Evolutionary conservation across 805 yeast genomes (phyloP), one percentile per base, ranked within the genome.

Genomic region (Candida gorgasii): DNA sequence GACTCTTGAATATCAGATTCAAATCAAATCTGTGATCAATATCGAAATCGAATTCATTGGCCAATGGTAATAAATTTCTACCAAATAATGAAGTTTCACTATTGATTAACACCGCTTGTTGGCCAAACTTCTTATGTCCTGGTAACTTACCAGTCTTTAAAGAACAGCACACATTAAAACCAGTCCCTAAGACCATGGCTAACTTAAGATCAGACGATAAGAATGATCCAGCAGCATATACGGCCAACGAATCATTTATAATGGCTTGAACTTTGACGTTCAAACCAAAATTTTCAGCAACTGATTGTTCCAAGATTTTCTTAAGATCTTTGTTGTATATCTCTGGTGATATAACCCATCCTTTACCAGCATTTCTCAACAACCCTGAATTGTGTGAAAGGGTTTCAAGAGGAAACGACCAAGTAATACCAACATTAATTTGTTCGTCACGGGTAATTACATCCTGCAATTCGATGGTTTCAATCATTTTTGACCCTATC

Each of bases 171-270:
- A 78, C 58, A 51, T 84, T 84, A 40, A 79, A 59, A 1, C 90
- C 90, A 2, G 90, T 84, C 1, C 90, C 89, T 39, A 83, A 58
- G 3, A 84, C 85, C 49, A 84, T 49, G 0, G 86, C 84, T 34
- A 82, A 51, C 43, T 62, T 54, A 50, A 67, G 61, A 45, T 53
- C 49, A 14, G 56, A 50, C 44, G 66, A 69, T 43, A 64, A 45
- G 41, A 73, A 69, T 2, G 63, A 45, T 8, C 82, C 82, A 0
- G 86, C 74, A 8, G 82, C 62, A 54, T 72, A 77, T 0, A 82
- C 86, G 0, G 86, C 82, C n/a, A 80, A 71, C 1, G 86, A 76
- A 53, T 80, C 89, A 57, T 84, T 84, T 22, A 82, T 63, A 28
- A 83, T 70, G 12, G 72, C 60, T 46, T 66, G 58, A 16, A 82